phyloP scores from a whole-genome alignment of 164 flowering plant species.

The Magnolia sinica region DNA sequence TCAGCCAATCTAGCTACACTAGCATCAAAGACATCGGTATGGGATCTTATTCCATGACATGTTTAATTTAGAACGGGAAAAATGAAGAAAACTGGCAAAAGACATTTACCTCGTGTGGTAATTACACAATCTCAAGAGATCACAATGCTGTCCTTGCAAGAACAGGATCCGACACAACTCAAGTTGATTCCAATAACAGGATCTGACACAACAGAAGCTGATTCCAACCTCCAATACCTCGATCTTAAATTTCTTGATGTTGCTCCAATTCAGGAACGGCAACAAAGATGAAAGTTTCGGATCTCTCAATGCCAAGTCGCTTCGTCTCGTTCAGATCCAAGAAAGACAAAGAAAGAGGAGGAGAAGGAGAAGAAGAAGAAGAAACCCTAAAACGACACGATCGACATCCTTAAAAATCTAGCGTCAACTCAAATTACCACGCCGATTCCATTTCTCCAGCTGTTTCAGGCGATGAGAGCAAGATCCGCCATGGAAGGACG shows the following conservation, averaged over 20 bases:
- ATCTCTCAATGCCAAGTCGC: conserved; percentile 7
- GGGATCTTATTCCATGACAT: no score
- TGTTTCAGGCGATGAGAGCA: conserved; percentile 77
- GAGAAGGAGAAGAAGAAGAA: conserved; percentile 1
- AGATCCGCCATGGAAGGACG: conserved; percentile 47
- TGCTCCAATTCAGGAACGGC: not conserved
- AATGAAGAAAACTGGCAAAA: not conserved
- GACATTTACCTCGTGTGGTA: not conserved
- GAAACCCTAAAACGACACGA: conserved; percentile 8
- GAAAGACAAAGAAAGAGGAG: conserved; percentile 1
- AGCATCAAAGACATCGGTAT: no score
- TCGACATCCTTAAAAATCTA: conserved; percentile 3
- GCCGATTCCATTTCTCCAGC: conserved; percentile 78
- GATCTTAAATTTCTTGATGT: not conserved
- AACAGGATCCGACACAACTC: not conserved
- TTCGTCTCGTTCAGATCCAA: conserved; percentile 3
- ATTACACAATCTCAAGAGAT: conserved; percentile 1
- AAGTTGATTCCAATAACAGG: not conserved
- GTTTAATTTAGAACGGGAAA: not conserved
- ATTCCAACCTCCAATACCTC: not conserved
- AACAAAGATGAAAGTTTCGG: not conserved
- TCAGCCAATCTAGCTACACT: no score
- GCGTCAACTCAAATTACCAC: conserved; percentile 87
- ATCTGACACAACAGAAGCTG: not conserved
- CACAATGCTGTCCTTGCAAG: not conserved